phyloP scores from a whole-genome alignment of 331 rosid species.

The Arachis monticola region DNA sequence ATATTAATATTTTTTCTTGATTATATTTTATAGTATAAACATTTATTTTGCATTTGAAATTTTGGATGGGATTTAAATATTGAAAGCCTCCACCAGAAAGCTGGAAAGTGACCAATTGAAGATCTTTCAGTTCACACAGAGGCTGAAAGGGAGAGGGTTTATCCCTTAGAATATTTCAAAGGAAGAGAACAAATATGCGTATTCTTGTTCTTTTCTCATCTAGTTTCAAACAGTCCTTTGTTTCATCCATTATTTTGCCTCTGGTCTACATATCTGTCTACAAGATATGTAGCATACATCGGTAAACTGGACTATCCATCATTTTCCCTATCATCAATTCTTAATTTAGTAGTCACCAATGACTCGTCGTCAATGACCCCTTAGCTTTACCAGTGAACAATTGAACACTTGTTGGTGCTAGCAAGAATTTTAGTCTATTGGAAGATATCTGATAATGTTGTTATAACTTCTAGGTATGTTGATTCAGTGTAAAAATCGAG shows the following conservation, averaged over 20 bases:
- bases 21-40: not conserved
- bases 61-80: not conserved
- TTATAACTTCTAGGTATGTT: not conserved
- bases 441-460: conserved; percentile 3
- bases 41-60: not conserved
- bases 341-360: conserved; percentile 1
- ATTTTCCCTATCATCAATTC: not conserved
- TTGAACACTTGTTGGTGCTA: not conserved
- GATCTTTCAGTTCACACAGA: not conserved
- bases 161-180: conserved; percentile 3
- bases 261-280: not conserved
- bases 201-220: conserved; percentile 38
- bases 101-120: not conserved
- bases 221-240: conserved; percentile 8
- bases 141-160: not conserved
- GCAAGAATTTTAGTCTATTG: conserved; percentile 1
- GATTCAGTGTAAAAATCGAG: not conserved
- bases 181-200: conserved; percentile 12
- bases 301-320: not conserved
- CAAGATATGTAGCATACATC: conserved; percentile 14
- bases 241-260: not conserved
- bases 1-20: not conserved
- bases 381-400: conserved; percentile 13
- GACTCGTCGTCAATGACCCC: not conserved
- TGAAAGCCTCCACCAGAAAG: conserved; percentile 42